Conservation (phyloP, 1,284 basidiomycete species). For the Ganoderma sp. region DNA sequence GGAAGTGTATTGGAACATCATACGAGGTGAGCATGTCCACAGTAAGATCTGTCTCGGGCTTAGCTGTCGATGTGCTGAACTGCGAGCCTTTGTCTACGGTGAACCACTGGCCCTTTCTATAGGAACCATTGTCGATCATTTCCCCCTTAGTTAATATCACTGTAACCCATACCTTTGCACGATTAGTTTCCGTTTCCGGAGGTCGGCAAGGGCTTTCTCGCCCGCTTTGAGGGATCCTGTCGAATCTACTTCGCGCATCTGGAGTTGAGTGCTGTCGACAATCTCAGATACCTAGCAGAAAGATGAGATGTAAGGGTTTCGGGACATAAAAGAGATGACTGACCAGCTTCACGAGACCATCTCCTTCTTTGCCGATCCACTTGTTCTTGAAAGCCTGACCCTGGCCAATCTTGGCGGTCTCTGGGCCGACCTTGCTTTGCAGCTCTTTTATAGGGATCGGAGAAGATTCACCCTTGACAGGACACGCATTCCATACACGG, state of each 20-base stretch:
- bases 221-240: slow-evolving; percentile 74
- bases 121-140: slow-evolving; percentile 74
- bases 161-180: slow-evolving; percentile 60
- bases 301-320: slow-evolving; percentile 9
- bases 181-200: slow-evolving; percentile 92
- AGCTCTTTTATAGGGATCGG: slow-evolving; percentile 73
- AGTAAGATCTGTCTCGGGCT: slow-evolving; percentile 97
- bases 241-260: slow-evolving; percentile 78
- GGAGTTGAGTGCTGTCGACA: slow-evolving; percentile 74
- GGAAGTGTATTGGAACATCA: slow-evolving; percentile 18
- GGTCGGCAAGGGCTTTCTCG: slow-evolving; percentile 83
- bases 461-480: slow-evolving; percentile 68
- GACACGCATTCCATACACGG: slow-evolving; percentile 87
- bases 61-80: slow-evolving; percentile 93
- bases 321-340: slow-evolving; percentile 41
- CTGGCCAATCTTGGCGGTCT: slow-evolving; percentile 90
- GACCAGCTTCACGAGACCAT: slow-evolving; percentile 86
- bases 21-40: slow-evolving; percentile 94
- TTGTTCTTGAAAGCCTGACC: slow-evolving; percentile 96
- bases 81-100: slow-evolving; percentile 84
- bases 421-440: slow-evolving; percentile 79
- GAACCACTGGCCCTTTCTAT: slow-evolving; percentile 95
- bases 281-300: slow-evolving; percentile 61
- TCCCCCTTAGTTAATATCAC: slow-evolving; percentile 57
- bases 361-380: slow-evolving; percentile 94